Conservation (phyloP, 345 rosid genomes). For the Salix brachista region DNA sequence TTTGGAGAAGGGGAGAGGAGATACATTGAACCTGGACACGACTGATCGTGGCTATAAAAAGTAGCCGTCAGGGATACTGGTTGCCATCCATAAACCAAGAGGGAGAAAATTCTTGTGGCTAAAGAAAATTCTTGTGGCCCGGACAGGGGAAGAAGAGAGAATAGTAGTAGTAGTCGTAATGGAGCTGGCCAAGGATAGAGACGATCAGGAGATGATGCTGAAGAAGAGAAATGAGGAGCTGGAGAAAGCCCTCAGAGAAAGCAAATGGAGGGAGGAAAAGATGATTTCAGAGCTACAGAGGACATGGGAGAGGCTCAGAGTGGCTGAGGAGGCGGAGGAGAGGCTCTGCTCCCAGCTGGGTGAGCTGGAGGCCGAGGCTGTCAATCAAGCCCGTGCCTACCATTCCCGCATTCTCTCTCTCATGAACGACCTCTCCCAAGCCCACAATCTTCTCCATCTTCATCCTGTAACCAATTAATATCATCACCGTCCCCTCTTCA, state of each 20-base stretch:
- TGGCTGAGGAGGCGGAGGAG: conserved; percentile 86
- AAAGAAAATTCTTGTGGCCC: background rate
- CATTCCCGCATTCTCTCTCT: conserved; percentile 59
- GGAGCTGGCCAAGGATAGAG: conserved; percentile 12
- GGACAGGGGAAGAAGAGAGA: background rate
- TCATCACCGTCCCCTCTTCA: background rate
- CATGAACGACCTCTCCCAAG: conserved; percentile 56
- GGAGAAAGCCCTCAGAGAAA: conserved; percentile 44
- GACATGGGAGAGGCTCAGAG: conserved; percentile 47
- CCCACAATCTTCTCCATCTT: conserved; percentile 14
- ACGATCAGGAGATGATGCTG: conserved; percentile 22
- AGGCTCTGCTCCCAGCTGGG: conserved; percentile 79
- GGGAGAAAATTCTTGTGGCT: background rate
- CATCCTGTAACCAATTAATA: background rate
- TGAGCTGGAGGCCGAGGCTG: conserved; percentile 80
- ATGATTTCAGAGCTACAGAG: conserved; percentile 51
- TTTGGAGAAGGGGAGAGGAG: conserved; percentile 3
- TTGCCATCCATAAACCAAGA: background rate
- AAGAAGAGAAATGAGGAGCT: conserved; percentile 57
- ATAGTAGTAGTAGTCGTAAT: background rate
- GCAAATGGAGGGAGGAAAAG: conserved; percentile 47
- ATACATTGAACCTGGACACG: conserved; percentile 76
- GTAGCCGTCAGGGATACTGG: background rate
- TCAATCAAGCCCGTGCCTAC: conserved; percentile 60
- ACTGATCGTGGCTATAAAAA: conserved; percentile 6